phyloP scores from a whole-genome alignment of 805 yeast species.

The Priceomyces fermenticarens region DNA sequence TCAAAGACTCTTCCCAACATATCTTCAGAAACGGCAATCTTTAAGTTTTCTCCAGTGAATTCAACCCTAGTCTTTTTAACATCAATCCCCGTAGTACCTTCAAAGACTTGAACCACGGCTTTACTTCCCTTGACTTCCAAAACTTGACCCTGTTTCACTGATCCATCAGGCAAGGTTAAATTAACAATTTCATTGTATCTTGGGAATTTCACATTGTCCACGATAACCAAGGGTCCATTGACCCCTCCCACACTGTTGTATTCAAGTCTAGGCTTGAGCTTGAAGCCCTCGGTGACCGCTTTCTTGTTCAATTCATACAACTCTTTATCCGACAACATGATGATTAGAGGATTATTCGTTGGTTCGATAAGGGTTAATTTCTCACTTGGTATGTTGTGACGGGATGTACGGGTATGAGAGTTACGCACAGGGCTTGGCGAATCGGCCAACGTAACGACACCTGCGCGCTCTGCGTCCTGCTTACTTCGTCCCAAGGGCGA shows the following conservation, averaged over 20 bases:
- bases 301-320: constrained; percentile 77
- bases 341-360: constrained; percentile 1
- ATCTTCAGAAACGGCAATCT: constrained; percentile 94
- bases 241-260: constrained; percentile 98
- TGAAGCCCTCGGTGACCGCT: constrained; percentile 90
- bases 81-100: constrained; percentile 98
- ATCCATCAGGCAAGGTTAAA: constrained; percentile 94
- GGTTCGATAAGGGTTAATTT: constrained; percentile 9
- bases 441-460: no score
- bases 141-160: constrained; percentile 94
- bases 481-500: no score
- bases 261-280: constrained; percentile 83
- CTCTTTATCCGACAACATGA: constrained; percentile 40
- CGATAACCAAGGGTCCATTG: constrained; percentile 92
- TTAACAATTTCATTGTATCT: constrained; percentile 96
- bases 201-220: constrained; percentile 47
- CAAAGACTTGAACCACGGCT: constrained; percentile 98
- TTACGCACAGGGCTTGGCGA: constrained; percentile 4
- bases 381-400: constrained; percentile 2
- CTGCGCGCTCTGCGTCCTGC: no score
- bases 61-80: constrained; percentile 97
- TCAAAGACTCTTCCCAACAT: constrained; percentile 97
- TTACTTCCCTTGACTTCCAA: constrained; percentile 95
- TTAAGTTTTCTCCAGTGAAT: constrained; percentile 92
- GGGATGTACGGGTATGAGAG: constrained; percentile 5